These are phyloP conservation scores for Uronychia binucleata DNA, from an alignment of 73 alveolate genomes.

Conservation along the genomic window DNA sequence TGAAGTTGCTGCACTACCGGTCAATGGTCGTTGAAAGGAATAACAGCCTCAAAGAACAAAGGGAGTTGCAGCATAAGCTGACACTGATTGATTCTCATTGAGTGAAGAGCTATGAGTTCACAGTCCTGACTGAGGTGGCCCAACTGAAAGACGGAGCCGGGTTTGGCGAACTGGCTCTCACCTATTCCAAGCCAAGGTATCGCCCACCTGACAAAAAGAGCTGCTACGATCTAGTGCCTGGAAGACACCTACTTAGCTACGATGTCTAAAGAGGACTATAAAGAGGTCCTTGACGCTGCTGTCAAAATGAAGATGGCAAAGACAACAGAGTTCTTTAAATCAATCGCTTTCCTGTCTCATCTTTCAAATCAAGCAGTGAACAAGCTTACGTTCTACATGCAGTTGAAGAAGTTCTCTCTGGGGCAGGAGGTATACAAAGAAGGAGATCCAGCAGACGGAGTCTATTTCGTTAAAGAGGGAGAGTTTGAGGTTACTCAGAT, in stretches of 20 bases:
- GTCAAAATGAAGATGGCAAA: background rate
- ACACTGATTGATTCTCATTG: background rate
- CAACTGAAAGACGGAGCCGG: background rate
- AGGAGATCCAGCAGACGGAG: background rate
- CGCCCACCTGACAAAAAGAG: no score
- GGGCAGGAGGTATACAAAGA: background rate
- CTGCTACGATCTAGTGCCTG: background rate
- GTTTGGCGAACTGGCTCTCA: background rate
- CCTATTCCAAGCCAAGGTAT: background rate
- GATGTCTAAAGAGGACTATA: background rate
- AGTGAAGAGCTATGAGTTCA: background rate
- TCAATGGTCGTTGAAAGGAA: background rate
- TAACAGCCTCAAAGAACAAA: background rate
- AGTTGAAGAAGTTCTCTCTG: background rate
- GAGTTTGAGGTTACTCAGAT: background rate
- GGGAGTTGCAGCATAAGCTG: background rate
- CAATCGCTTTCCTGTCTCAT: background rate
- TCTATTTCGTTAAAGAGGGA: background rate
- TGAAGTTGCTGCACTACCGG: background rate
- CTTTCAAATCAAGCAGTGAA: background rate
- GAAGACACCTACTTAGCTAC: background rate
- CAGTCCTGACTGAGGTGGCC: background rate
- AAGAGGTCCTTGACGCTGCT: background rate
- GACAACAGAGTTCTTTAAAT: background rate
- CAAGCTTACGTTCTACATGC: background rate